Evolutionary conservation across 1,284 basidiomycete genomes (phyloP), one percentile per base, ranked within the genome.

Genomic region (Microbotryum scabiosae): DNA sequence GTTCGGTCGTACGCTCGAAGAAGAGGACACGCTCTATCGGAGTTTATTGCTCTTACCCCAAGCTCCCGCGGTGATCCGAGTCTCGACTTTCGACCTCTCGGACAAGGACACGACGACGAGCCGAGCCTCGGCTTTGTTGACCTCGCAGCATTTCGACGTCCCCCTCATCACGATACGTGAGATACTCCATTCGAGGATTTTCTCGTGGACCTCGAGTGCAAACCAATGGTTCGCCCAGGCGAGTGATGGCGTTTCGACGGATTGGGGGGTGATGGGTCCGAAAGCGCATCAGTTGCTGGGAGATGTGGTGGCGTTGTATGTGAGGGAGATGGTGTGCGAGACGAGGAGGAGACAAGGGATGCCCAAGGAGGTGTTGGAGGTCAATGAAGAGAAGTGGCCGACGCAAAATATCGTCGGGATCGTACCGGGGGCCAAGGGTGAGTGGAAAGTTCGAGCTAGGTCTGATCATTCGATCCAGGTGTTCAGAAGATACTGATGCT

Each of bases 281-380:
- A 41, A 41, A 18, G 36, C 36, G 36, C 36, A 67, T 41, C n/a
- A 32, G 6, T 59, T 54, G 0, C 23, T 63, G 6, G 66, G 54
- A 21, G 66, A 67, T 50, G 65, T 67, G 66, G 48, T 67, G 3
- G 36, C 63, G 25, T 57, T 67, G 12, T 67, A 57, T 50, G n/a
- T 63, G 18, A 58, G 59, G 9, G 57, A 60, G 44, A 57, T 65
- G 45, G 57, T 54, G 3, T 67, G 66, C 49, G 66, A 67, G 32
- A 28, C 56, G 30, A 53, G 3, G 44, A 23, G 10, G 23, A 16
- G 36, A 18, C 14, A 18, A 16, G 36, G 36, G 36, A 41, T 41
- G 36, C 36, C 36, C 36, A 41, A 41, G 36, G 36, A 41, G 36
- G 12, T 41, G 36, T 41, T 41, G 16, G 36, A 41, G 36, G 16